Evolutionary conservation across 108 stramenopile species (phyloP), one percentile per base, ranked within the genome.

Genomic region (Nitzschia sp.): DNA sequence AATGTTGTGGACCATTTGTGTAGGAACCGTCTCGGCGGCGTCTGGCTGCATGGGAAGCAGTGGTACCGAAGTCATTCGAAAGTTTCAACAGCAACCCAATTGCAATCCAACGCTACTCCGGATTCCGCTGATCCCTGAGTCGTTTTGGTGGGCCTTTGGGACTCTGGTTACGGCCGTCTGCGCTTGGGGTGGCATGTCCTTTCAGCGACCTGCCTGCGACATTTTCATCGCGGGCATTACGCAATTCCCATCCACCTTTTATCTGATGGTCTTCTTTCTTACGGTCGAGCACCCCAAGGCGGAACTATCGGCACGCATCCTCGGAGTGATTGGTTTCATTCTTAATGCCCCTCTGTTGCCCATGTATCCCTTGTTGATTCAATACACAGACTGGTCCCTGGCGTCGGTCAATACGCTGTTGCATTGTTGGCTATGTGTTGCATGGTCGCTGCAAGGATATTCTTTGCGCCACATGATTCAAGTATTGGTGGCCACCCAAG

Each of bases 131-230:
- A 45, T 84, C 25, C 64, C 68, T 0, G 75, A 66, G 70, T 76
- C 71, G 64, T 87, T 90, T 54, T 96, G 95, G 92, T 74, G 75
- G 3, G 42, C 36, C 18, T 96, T 76, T 68, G 90, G 87, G 24
- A 4, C 62, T 4, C 71, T 62, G 64, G 71, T 85, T 28, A 77
- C 88, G 0, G 54, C 54, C 25, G 69, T 88, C 29, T 77, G 78
- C 46, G 80, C 73, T 6, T 56, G 59, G 45, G 91, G 91, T 27
- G 79, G 72, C 47, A 77, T 91, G 58, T 82, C 80, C 57, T 93
- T 79, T 63, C 83, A 93, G 68, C 86, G 93, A 27, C 95, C 95
- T 2, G 95, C 93, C 13, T 94, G 92, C 61, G 95, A 96, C 61
- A 96, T 93, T 46, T 96, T 96, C 67, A 79, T 96, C 60, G 90